Base-by-base conservation (phyloP, 2,329 filamentous ascomycete species). In the Venturia aucupariae region DNA sequence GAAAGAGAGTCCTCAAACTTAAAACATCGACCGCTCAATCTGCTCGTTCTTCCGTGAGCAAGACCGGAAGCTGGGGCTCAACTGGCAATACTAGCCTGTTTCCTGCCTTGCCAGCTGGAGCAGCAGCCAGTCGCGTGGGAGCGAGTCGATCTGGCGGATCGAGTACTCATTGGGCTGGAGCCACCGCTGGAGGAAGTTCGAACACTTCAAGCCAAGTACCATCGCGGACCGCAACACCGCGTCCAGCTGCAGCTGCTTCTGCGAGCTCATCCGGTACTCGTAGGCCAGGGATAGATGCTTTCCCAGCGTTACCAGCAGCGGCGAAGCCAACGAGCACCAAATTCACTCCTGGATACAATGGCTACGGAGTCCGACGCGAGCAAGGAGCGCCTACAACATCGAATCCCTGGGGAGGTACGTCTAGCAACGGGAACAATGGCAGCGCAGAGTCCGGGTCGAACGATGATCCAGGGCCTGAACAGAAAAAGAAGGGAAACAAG, bases 241-340 rank as follows among this genome's bases (percentile, higher is more conserved):
- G 38, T 66, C 70, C 59, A 66, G 69, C 51, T 11, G 65, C 69
- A 32, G 66, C 66, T 11, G 35, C 35, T n/a, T n/a, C n/a, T n/a
- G 63, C 66, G 70, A 62, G 67, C 68, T 63, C 70, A 66, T 66
- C 70, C 66, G 61, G 68, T 8, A 27, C 24, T 24, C 46, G 8
- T 51, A 32, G 51, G 27, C 69, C 67, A 19, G 73, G 62, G 42
- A 42, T 73, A 11, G 88, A 92, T 67, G 85, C 86, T 0, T 97
- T 97, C 75, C 93, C 92, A 0, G 87, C 91, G 1, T 81, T 97
- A 0, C 92, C 92, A 0, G 81, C 86, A 0, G 92, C 91, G 1
- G 83, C 89, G 0, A 97, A 86, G 70, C 84, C 84, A 3, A 84
- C 81, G 48, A 82, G 80, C 41, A 80, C 82, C 11, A 75, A 80